A percentile compares a stretch with the other conserved stretches of the same genome.
Conservation (phyloP, 2,329 filamentous ascomycete genomes). For the Grosmannia penicillata region DNA sequence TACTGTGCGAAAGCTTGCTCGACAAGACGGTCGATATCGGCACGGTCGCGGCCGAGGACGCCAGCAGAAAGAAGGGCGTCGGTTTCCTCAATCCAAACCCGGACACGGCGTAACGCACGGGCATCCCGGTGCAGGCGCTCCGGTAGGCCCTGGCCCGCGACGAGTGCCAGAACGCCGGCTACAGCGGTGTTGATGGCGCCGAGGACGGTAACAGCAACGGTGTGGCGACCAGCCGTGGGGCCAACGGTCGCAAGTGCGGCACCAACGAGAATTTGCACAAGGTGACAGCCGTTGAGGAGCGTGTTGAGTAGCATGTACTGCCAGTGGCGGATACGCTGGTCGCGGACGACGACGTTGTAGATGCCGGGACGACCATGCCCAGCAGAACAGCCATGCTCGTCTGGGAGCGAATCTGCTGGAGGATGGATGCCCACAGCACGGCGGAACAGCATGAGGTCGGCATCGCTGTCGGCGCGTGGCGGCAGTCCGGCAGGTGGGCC, state of each 20-base stretch:
- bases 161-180: slow-evolving; percentile 43
- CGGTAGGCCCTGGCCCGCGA: slow-evolving; percentile 35
- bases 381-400: too few species aligned
- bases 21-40: slow-evolving; percentile 27
- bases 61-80: slow-evolving; percentile 28
- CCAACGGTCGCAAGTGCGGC: slow-evolving; percentile 31
- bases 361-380: too few species aligned
- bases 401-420: too few species aligned
- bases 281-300: slow-evolving; percentile 26
- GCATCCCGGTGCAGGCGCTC: slow-evolving; percentile 30
- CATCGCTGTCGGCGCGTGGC: slow-evolving; percentile 20
- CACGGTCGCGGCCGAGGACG: slow-evolving; percentile 24
- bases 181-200: slow-evolving; percentile 49
- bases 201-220: slow-evolving; percentile 37
- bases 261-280: slow-evolving; percentile 31
- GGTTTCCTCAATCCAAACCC: slow-evolving; percentile 39
- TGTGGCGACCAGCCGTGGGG: slow-evolving; percentile 29
- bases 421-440: slow-evolving; percentile 27
- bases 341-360: slow-evolving; percentile 23
- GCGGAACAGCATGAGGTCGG: slow-evolving; percentile 26
- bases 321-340: slow-evolving; percentile 17
- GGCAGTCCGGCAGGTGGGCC: slow-evolving; percentile 21
- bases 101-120: slow-evolving; percentile 28
- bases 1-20: slow-evolving; percentile 25
- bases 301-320: slow-evolving; percentile 20